Base-by-base conservation (phyloP, 2,329 filamentous ascomycete genomes). In the Hypomyces perniciosus region DNA sequence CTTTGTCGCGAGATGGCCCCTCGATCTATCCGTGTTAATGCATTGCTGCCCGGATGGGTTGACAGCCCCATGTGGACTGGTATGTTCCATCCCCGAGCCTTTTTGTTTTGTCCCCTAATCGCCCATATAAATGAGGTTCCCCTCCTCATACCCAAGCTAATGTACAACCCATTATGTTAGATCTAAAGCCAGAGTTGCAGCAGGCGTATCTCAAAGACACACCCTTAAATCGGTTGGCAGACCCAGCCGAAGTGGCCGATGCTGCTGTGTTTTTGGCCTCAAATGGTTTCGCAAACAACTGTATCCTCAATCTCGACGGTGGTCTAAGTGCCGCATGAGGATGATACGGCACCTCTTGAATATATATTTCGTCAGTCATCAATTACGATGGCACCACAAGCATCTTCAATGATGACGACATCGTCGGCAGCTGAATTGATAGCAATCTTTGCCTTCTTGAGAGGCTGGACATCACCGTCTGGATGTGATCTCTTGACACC, bases 221-320 rank as follows among this genome's bases (percentile, higher is more conserved):
- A 45, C 88, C 88, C 1, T 63, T 66, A 3, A 59, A 61, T 80
- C 82, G 89, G 30, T 81, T 92, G 56, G 90, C 88, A 12, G 70
- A 72, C 33, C 73, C 79, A 6, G 74, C 80, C 28, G 90, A 95
- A 65, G 80, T 95, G 31, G 89, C 90, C n/a, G 83, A 91, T 62
- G 89, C 90, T 49, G 88, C 86, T 43, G 63, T 85, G 29, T 95
- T 95, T 66, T 76, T 95, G 12, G 85, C 81, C 30, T 77, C 77
- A 43, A 95, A 93, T 66, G 72, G 80, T 55, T 96, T 92, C 68
- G 87, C 89, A 50, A 92, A 92, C 66, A 95, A 95, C 58, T 93
- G 88, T 65, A 77, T 91, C 46, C 74, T 96, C 46, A 93, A 91
- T 65, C 75, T 96, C 29, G 90, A 95, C 67, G 90, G 90, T 12